Evolutionary conservation across 495 filamentous ascomycete species (phyloP).

Genomic region (Aspergillus wentii): DNA sequence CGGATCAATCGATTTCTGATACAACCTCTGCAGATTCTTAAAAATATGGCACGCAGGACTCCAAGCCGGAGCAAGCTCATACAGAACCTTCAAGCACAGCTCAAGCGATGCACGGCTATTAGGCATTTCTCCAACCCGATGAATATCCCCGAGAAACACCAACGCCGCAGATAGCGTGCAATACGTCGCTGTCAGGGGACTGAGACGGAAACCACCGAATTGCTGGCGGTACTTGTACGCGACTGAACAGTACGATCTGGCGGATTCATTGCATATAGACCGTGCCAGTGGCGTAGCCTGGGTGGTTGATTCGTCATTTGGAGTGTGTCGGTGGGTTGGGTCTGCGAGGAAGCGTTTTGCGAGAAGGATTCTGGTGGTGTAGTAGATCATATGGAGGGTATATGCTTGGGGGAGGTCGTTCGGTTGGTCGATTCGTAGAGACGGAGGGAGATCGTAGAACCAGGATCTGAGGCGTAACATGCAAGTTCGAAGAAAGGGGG

Average conservation of each 20-base stretch:
- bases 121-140: background rate
- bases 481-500: background rate
- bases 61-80: slow-evolving; percentile 8
- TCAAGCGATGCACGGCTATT: background rate
- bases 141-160: slow-evolving; percentile 5
- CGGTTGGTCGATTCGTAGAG: slow-evolving; percentile 2
- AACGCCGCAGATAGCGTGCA: slow-evolving; percentile 22
- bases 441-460: background rate
- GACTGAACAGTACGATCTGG: slow-evolving; percentile 14
- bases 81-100: slow-evolving; percentile 8
- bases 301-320: background rate
- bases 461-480: background rate
- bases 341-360: slow-evolving; percentile 3
- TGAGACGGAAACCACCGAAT: slow-evolving; percentile 24
- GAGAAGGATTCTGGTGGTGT: slow-evolving; percentile 4
- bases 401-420: slow-evolving; percentile 3
- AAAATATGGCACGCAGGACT: slow-evolving; percentile 5
- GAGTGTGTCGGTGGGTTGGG: background rate
- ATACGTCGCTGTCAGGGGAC: slow-evolving; percentile 24
- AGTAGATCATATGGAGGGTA: slow-evolving; percentile 6
- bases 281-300: slow-evolving; percentile 3
- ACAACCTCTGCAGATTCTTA: slow-evolving; percentile 4
- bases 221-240: slow-evolving; percentile 23
- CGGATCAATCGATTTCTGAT: no score
- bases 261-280: slow-evolving; percentile 12